Base-by-base conservation (phyloP, 2,329 filamentous ascomycete genomes). In the Cephalotrichum gorgonifer region DNA sequence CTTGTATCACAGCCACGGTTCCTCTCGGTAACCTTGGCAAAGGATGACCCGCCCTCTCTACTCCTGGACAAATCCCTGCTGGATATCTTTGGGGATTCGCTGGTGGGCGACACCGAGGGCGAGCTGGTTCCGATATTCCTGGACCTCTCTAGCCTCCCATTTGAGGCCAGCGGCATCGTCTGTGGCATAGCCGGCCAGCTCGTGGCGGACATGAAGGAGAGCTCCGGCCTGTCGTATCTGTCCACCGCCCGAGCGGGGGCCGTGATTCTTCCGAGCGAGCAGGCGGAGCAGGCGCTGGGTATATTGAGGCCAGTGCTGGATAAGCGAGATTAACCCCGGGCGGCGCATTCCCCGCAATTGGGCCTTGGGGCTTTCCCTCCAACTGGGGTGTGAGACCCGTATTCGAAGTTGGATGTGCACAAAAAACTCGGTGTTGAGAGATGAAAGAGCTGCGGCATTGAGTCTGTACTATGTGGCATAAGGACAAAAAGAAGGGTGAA, bases 121-220 rank as follows among this genome's bases (percentile, higher is more conserved):
- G 80, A 79, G 51, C 73, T 90, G 30, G 80, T 94, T 2, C 89
- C 93, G 1, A 93, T 98, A 56, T 91, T 89, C 51, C 75, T 98
- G 3, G 88, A 97, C 58, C 74, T 98, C 25, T 81, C 79, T 20
- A 81, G 80, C 39, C 70, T 97, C 38, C 87, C 91, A 0, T 75
- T 91, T 39, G 88, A 95, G 63, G 89, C 88, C 7, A 95, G 90
- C 0, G 91, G 91, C 22, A 96, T 98, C 51, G 88, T 98, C 3
- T 96, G 90, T 56, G 91, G 93, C 26, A 88, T 98, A 2, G 90
- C 91, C 0, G 88, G 89, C 25, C 78, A 82, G 49, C 72, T 97
- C 26, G 85, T 89, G 1, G 80, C 86, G 45, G 86, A 86, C 43
- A 83, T 88, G 64, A 66, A 73, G 49, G 68, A 70, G 52, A 74